Evolutionary conservation across 78 protist genomes (phyloP).

Genomic region (Protostelium mycophagum): DNA sequence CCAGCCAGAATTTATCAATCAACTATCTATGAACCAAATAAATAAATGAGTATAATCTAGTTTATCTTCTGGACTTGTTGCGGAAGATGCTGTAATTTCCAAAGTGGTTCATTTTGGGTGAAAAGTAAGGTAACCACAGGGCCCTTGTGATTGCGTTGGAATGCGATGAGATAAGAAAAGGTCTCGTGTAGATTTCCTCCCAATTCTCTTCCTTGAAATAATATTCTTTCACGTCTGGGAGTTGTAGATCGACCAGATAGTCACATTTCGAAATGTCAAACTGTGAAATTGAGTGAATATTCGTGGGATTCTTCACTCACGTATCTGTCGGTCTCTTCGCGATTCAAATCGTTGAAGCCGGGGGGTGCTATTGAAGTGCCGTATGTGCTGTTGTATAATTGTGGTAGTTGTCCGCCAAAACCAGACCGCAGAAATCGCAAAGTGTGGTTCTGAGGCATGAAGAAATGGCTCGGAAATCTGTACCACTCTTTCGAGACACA

Average conservation of each 20-base stretch:
- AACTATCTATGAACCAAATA: too few relatives aligned
- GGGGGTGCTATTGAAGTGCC: neutral
- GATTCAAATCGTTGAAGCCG: slow-evolving; percentile 19
- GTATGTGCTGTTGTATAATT: neutral
- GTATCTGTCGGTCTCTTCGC: slow-evolving; percentile 28
- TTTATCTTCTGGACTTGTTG: too few relatives aligned
- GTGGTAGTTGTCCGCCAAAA: slow-evolving; percentile 31
- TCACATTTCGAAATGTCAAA: neutral
- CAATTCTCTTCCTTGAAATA: neutral
- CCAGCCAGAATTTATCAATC: neutral
- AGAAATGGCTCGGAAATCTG: slow-evolving; percentile 81
- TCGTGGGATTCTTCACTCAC: slow-evolving; percentile 2
- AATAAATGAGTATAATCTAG: too few relatives aligned
- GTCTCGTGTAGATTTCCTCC: neutral
- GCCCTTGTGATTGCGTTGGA: neutral
- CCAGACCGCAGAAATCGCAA: slow-evolving; percentile 7
- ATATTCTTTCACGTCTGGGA: neutral
- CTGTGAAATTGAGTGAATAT: neutral
- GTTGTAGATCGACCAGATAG: neutral
- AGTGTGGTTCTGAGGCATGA: slow-evolving; percentile 53
- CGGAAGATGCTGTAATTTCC: neutral
- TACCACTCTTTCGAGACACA: slow-evolving; percentile 94
- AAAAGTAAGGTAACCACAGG: neutral
- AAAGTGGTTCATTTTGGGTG: neutral
- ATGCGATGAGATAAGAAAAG: neutral